Conservation (phyloP, 2,329 filamentous ascomycete genomes). For the Trichoderma sp. region DNA sequence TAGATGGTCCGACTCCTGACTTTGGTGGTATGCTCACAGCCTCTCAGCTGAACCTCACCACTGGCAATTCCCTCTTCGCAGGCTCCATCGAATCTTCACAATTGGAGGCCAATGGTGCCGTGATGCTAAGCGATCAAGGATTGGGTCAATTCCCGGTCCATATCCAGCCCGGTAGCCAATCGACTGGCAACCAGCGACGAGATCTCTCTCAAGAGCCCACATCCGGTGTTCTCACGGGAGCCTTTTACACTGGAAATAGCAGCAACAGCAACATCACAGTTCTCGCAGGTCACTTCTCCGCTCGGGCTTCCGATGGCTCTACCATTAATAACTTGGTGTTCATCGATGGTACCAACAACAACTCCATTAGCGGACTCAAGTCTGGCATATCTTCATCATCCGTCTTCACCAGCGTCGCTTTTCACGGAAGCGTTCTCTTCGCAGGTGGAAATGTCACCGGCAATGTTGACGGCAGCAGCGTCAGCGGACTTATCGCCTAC, state of each 20-base stretch:
- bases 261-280: slow-evolving; percentile 86
- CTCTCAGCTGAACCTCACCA: slow-evolving; percentile 64
- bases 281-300: slow-evolving; percentile 82
- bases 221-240: slow-evolving; percentile 73
- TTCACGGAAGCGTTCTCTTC: slow-evolving; percentile 69
- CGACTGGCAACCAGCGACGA: slow-evolving; percentile 45
- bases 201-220: slow-evolving; percentile 45
- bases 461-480: slow-evolving; percentile 58
- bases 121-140: slow-evolving; percentile 57
- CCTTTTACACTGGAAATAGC: slow-evolving; percentile 70
- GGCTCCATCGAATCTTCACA: slow-evolving; percentile 79
- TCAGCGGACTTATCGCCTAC: slow-evolving; percentile 79
- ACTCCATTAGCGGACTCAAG: slow-evolving; percentile 67
- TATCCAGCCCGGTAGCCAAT: slow-evolving; percentile 42
- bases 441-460: slow-evolving; percentile 82
- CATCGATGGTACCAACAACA: slow-evolving; percentile 71
- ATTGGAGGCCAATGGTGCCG: slow-evolving; percentile 72
- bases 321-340: slow-evolving; percentile 78
- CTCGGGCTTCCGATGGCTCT: slow-evolving; percentile 64
- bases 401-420: slow-evolving; percentile 70
- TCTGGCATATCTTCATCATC: slow-evolving; percentile 69
- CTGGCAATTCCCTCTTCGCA: slow-evolving; percentile 69
- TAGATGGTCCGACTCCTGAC: slow-evolving; percentile 63
- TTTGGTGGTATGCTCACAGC: slow-evolving; percentile 74
- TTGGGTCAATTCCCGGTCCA: slow-evolving; percentile 61